Evolutionary conservation across 768 basidiomycete species (phyloP), one percentile per base, ranked within the genome.

Genomic region (Mycena kentingensis): DNA sequence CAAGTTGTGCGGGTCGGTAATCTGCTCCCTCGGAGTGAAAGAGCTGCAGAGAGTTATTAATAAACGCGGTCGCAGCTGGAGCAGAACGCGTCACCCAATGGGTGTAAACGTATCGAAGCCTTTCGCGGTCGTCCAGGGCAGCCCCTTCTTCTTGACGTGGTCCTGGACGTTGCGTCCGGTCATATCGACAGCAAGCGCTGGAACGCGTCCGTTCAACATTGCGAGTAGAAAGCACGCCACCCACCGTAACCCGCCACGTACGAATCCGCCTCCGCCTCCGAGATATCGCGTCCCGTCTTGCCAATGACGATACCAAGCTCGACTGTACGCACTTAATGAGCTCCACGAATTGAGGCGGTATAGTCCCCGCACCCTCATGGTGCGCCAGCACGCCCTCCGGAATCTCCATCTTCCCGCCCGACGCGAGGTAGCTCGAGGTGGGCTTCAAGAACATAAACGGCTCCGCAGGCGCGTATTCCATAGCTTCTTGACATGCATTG

Each of bases 371-470:
- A 91, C 95, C 93, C 82, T 98, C 97, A 66, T 98, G 87, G 61
- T 98, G 96, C 19, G 88, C 87, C 3, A 85, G 62, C 29, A 95
- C 79, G 5, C 95, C 95, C 24, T 65, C 71, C 0, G 97, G 97
- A 29, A 98, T 88, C 73, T 98, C 90, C 18, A 98, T 73, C 29
- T 80, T 78, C 1, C 90, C 93, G 0, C 90, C 90, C 15, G 83
- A 82, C 19, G 75, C 63, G 21, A 98, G 64, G 65, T 95, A 98
- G 65, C 88, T 92, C 12, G 88, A 85, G 4, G 97, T 98, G 8
- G 96, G 97, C 71, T 99, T 99, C 24, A 98, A 73, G 77, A 99
- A 99, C 81, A 98, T 95, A 78, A 99, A 98, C 0, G 97, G 97
- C 65, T 98, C 95, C 67, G 85, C 90, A 0, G 96, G 95, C 87